These are phyloP conservation scores for Fraxinus cuspidata DNA, from an alignment of 257 asterid genomes.

Conservation along the genomic window DNA sequence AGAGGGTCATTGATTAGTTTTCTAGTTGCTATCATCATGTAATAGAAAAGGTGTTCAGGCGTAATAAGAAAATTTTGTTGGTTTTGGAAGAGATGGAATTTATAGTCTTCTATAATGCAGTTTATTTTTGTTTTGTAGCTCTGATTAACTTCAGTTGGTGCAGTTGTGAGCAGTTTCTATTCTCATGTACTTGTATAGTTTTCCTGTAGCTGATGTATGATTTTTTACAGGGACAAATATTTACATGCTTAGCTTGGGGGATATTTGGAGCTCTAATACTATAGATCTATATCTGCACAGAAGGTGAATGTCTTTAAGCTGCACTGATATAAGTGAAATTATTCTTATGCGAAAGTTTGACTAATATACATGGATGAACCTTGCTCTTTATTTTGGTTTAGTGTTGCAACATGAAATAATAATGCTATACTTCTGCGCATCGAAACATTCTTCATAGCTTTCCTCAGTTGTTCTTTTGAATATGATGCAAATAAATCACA, in stretches of 20 bases:
- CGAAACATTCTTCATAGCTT: neutral
- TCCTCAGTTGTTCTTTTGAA: neutral
- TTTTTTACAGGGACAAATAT: slow-evolving; percentile 70
- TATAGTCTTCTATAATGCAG: neutral
- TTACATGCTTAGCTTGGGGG: slow-evolving; percentile 83
- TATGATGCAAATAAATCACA: neutral
- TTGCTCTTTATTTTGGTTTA: neutral
- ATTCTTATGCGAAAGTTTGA: neutral
- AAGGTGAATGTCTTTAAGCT: slow-evolving; percentile 45
- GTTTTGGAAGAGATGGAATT: neutral
- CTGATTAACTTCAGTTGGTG: neutral
- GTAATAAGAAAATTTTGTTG: neutral
- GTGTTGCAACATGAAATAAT: slow-evolving; percentile 6
- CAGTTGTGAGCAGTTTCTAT: neutral
- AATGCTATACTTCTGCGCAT: neutral
- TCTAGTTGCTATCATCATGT: neutral
- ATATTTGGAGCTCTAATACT: slow-evolving; percentile 88
- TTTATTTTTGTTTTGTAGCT: neutral
- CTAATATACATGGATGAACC: neutral
- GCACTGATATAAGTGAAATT: neutral
- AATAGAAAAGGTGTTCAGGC: neutral
- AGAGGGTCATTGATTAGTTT: neutral
- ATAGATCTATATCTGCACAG: slow-evolving; percentile 91
- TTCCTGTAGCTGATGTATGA: neutral
- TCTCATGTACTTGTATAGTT: neutral